Evolutionary conservation across 805 yeast species (phyloP).

Genomic region (Wickerhamiella occidentalis): DNA sequence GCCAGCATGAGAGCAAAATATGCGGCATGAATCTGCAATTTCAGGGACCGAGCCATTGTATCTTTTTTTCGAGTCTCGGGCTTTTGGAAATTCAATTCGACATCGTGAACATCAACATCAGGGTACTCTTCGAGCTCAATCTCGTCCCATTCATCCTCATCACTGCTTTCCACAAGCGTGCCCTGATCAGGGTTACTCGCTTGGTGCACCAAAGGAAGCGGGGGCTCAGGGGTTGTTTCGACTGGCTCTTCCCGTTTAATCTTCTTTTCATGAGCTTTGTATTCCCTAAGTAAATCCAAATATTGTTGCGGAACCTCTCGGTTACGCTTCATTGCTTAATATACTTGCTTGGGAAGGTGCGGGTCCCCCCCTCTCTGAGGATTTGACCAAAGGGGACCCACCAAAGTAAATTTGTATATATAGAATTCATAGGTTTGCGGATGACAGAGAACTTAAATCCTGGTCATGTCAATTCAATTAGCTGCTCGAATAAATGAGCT

Average conservation of each 20-base stretch:
- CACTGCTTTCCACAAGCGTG: conserved; percentile 19
- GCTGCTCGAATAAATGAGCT: conserved; percentile 15
- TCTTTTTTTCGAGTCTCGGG: conserved; percentile 1
- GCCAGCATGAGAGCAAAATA: conserved; percentile 25
- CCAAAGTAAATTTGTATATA: not conserved
- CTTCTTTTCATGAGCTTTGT: not conserved
- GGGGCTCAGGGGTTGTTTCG: not conserved
- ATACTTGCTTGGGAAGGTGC: not conserved
- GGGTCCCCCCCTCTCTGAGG: not conserved
- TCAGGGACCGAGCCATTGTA: conserved; percentile 1
- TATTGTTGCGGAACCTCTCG: not conserved
- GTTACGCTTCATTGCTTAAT: conserved; percentile 5
- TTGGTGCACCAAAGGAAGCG: not conserved
- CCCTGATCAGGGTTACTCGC: conserved; percentile 6
- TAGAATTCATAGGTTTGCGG: too few relatives aligned
- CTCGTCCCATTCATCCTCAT: conserved; percentile 19
- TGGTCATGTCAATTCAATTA: conserved; percentile 18
- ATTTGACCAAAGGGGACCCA: not conserved
- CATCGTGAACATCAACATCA: not conserved
- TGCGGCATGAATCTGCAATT: conserved; percentile 7
- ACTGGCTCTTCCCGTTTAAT: not conserved
- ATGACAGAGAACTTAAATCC: too few relatives aligned
- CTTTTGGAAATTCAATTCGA: not conserved
- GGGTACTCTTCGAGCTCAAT: conserved; percentile 5
- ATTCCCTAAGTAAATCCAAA: conserved; percentile 6